Evolutionary conservation across 192 early-diverging fungal genomes (phyloP).

Genomic region (Backusella mclennaniae): DNA sequence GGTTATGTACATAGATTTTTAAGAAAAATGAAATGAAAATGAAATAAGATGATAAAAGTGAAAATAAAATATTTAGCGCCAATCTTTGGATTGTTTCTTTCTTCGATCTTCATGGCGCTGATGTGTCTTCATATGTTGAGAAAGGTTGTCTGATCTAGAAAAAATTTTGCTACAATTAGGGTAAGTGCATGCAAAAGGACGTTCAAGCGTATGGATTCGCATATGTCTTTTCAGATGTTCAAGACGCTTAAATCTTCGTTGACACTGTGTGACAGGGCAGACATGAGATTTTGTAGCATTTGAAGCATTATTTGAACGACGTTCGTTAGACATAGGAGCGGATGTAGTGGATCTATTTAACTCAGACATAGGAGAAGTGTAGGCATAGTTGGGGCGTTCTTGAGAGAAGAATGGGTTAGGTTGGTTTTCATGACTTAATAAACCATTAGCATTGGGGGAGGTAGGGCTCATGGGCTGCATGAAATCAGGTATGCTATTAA

Average conservation of each 20-base stretch:
- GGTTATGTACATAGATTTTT: neutral
- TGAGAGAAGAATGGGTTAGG: neutral
- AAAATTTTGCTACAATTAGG: constrained; percentile 57
- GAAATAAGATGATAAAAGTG: neutral
- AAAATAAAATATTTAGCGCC: neutral
- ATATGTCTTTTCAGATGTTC: constrained; percentile 79
- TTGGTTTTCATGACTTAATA: neutral
- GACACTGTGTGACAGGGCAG: constrained; percentile 38
- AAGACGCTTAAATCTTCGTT: constrained; percentile 67
- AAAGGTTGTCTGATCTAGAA: constrained; percentile 62
- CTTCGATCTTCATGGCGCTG: constrained; percentile 15
- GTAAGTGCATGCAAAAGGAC: constrained; percentile 58
- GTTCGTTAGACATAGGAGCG: neutral
- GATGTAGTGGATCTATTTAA: neutral
- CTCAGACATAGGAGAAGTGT: neutral
- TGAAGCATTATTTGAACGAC: neutral
- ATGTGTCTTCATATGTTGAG: constrained; percentile 55
- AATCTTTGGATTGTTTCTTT: neutral
- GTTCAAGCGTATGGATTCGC: constrained; percentile 63
- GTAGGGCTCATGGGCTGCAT: neutral
- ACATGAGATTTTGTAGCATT: constrained; percentile 28
- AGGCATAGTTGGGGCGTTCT: neutral
- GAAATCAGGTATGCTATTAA: constrained; percentile 1
- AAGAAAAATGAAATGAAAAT: neutral
- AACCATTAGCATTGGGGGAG: neutral